Percentiles rank a stretch among this genome's conserved stretches.
phyloP scores from a whole-genome alignment of 495 filamentous ascomycete genomes.

The Penicillium argentinense region DNA sequence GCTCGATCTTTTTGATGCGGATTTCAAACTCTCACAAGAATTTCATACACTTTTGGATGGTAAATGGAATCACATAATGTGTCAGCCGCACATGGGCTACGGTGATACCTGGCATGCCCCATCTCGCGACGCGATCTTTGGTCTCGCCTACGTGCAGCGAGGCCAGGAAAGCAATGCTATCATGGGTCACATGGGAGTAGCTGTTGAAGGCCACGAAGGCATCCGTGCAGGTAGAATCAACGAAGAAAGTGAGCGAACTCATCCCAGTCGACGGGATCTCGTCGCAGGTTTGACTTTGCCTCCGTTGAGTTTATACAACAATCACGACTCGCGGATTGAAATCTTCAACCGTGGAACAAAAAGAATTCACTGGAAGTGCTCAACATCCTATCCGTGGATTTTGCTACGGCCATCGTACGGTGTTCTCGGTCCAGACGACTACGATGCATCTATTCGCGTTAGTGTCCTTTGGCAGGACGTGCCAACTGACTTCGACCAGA shows the following conservation, averaged over 20 bases:
- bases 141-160: conserved; percentile 21
- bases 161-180: conserved; percentile 27
- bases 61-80: conserved; percentile 76
- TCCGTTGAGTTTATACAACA: conserved; percentile 63
- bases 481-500: conserved; percentile 3
- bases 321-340: conserved; percentile 60
- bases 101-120: conserved; percentile 35
- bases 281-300: conserved; percentile 52
- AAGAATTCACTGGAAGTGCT: conserved; percentile 56
- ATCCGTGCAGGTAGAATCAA: conserved; percentile 42
- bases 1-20: conserved; percentile 59
- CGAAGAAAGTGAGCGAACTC: conserved; percentile 58
- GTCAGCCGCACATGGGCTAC: conserved; percentile 56
- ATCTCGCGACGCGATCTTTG: conserved; percentile 22
- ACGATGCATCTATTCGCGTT: conserved; percentile 55
- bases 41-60: conserved; percentile 65
- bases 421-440: conserved; percentile 42
- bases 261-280: conserved; percentile 52
- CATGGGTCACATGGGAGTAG: conserved; percentile 61
- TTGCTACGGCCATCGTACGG: conserved; percentile 56
- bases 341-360: conserved; percentile 63
- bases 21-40: conserved; percentile 57
- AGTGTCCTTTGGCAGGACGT: conserved; percentile 36
- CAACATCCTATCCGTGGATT: conserved; percentile 54
- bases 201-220: conserved; percentile 52